These are phyloP conservation scores for Vanrija sp. DNA, from an alignment of 1,284 basidiomycete species.

Conservation along the genomic window DNA sequence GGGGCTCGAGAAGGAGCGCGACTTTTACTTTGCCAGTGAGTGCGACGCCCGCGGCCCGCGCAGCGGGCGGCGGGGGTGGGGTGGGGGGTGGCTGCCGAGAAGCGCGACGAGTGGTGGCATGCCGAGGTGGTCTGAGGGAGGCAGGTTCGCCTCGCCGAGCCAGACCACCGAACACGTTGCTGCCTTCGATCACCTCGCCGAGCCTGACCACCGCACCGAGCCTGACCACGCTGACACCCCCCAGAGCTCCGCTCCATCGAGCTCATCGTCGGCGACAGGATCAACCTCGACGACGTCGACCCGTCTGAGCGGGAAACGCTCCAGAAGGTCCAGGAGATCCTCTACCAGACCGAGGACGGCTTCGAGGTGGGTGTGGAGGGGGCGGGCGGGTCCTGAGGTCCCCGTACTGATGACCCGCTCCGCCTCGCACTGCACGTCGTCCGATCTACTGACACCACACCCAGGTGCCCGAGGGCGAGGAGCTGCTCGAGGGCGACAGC, in stretches of 20 bases:
- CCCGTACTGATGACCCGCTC: not conserved
- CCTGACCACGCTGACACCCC: not conserved
- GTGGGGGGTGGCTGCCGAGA: not conserved
- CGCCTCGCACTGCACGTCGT: not conserved
- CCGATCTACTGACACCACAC: constrained; percentile 58
- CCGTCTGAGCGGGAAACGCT: constrained; percentile 67
- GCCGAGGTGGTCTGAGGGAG: no score
- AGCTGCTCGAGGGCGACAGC: constrained; percentile 3
- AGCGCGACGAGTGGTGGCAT: not conserved
- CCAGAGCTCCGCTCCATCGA: constrained; percentile 87
- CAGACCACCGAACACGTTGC: no score
- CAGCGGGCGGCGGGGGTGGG: not conserved
- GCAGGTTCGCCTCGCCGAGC: no score
- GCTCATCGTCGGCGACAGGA: constrained; percentile 75
- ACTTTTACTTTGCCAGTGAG: constrained; percentile 98
- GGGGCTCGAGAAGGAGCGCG: constrained; percentile 87
- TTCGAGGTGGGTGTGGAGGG: constrained; percentile 60
- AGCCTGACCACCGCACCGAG: not conserved
- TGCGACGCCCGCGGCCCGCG: constrained; percentile 1
- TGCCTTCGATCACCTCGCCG: no score
- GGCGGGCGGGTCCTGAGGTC: not conserved
- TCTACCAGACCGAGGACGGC: constrained; percentile 90
- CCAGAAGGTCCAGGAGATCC: constrained; percentile 81
- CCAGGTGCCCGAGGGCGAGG: constrained; percentile 55
- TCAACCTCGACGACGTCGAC: constrained; percentile 59